Evolutionary conservation across 805 yeast genomes (phyloP).

Genomic region (Wickerhamiella cacticola): DNA sequence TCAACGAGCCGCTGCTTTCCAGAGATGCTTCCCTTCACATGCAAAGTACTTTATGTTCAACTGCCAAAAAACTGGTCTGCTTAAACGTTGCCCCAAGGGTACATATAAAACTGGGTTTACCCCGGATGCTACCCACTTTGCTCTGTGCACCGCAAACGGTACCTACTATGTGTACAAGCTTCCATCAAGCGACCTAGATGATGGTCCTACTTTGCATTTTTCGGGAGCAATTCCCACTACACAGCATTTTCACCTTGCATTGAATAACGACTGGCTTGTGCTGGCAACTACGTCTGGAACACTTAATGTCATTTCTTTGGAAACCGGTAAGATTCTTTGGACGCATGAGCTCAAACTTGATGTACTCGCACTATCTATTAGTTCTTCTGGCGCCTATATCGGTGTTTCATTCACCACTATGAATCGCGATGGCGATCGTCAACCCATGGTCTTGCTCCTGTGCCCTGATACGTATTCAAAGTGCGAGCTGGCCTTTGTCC

Average conservation of each 20-base stretch:
- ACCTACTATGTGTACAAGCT: slow-evolving; percentile 66
- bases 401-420: slow-evolving; percentile 79
- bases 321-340: slow-evolving; percentile 52
- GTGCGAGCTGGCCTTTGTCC: slow-evolving; percentile 17
- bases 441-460: slow-evolving; percentile 61
- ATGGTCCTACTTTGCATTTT: slow-evolving; percentile 45
- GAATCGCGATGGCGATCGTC: slow-evolving; percentile 53
- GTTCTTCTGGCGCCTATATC: slow-evolving; percentile 49
- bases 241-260: slow-evolving; percentile 20
- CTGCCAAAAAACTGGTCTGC: slow-evolving; percentile 1
- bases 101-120: slow-evolving; percentile 47
- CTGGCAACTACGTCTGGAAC: slow-evolving; percentile 66
- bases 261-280: slow-evolving; percentile 48
- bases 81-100: slow-evolving; percentile 1
- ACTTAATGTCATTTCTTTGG: slow-evolving; percentile 51
- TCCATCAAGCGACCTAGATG: slow-evolving; percentile 32
- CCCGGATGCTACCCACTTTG: slow-evolving; percentile 53
- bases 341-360: slow-evolving; percentile 61
- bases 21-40: slow-evolving; percentile 8
- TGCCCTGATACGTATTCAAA: slow-evolving; percentile 21
- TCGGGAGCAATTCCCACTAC: slow-evolving; percentile 45
- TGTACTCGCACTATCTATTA: slow-evolving; percentile 63
- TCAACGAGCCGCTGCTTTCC: slow-evolving; percentile 2
- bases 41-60: slow-evolving; percentile 2
- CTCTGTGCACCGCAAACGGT: slow-evolving; percentile 44